These are phyloP conservation scores for Heimioporus sp. DNA, from an alignment of 768 basidiomycete genomes.

Conservation along the genomic window DNA sequence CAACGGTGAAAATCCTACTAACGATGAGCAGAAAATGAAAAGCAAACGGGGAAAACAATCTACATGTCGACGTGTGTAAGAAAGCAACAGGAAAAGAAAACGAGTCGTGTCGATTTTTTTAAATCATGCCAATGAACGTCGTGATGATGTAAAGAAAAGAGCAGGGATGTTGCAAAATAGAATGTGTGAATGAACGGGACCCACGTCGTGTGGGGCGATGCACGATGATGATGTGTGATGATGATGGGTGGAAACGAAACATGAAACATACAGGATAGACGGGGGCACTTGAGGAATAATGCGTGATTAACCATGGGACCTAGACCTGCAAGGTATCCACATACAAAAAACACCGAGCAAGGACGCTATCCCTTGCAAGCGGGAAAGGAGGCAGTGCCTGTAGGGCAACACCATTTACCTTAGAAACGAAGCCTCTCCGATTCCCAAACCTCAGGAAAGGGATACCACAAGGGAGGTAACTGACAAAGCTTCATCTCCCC, in stretches of 20 bases:
- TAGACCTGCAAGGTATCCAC: slow-evolving; percentile 15
- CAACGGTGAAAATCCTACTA: slow-evolving; percentile 8
- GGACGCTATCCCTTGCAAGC: not conserved
- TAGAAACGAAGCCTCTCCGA: slow-evolving; percentile 23
- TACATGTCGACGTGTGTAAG: slow-evolving; percentile 6
- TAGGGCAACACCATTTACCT: not conserved
- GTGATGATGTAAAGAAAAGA: not conserved
- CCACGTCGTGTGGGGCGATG: slow-evolving; percentile 15
- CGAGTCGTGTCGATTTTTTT: not conserved
- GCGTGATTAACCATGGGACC: slow-evolving; percentile 16
- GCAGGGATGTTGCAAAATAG: slow-evolving; percentile 12
- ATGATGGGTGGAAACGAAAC: not conserved
- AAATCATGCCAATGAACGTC: slow-evolving; percentile 3
- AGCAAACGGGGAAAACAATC: slow-evolving; percentile 1
- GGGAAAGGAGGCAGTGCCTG: not conserved
- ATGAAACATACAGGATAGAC: slow-evolving; percentile 8
- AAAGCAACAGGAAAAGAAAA: not conserved
- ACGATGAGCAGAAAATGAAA: not conserved
- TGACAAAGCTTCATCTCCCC: slow-evolving; percentile 19
- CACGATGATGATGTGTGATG: slow-evolving; percentile 4
- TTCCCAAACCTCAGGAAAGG: slow-evolving; percentile 36
- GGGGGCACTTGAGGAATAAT: slow-evolving; percentile 4
- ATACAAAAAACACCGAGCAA: slow-evolving; percentile 3
- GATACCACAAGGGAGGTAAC: slow-evolving; percentile 32
- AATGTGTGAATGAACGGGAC: slow-evolving; percentile 11